These are phyloP conservation scores for Lignosus rhinocerotis DNA, from an alignment of 1,284 basidiomycete genomes.

Conservation along the genomic window DNA sequence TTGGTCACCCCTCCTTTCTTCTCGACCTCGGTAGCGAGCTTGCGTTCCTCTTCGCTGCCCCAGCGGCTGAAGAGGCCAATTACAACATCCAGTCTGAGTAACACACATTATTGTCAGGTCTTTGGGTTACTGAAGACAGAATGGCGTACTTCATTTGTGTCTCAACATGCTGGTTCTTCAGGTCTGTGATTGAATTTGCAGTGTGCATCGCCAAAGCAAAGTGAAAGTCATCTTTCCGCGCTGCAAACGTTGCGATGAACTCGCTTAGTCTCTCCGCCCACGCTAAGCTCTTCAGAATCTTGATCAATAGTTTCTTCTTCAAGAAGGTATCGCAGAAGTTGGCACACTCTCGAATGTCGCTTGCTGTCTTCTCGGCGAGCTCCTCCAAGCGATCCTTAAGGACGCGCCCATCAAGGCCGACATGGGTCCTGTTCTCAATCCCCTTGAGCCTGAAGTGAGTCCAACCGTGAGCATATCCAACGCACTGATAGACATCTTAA, in stretches of 20 bases:
- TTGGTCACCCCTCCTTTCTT: slow-evolving; percentile 12
- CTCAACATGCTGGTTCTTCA: slow-evolving; percentile 32
- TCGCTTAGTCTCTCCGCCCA: slow-evolving; percentile 39
- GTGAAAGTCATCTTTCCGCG: slow-evolving; percentile 35
- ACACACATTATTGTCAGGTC: slow-evolving; percentile 24
- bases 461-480: no score
- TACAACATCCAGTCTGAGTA: slow-evolving; percentile 4
- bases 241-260: slow-evolving; percentile 35
- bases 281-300: slow-evolving; percentile 37
- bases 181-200: slow-evolving; percentile 33
- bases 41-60: slow-evolving; percentile 3
- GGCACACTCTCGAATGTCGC: slow-evolving; percentile 34
- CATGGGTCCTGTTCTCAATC: slow-evolving; percentile 11
- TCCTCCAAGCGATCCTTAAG: slow-evolving; percentile 28
- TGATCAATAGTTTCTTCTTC: slow-evolving; percentile 36
- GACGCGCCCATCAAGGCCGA: slow-evolving; percentile 23
- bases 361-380: slow-evolving; percentile 24
- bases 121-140: neutral
- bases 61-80: slow-evolving; percentile 1
- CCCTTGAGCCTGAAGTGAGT: slow-evolving; percentile 5
- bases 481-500: neutral
- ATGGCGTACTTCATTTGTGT: slow-evolving; percentile 26
- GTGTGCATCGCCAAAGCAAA: slow-evolving; percentile 37
- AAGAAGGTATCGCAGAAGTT: slow-evolving; percentile 36
- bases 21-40: slow-evolving; percentile 34